A percentile compares a stretch with the other conserved stretches of the same genome.
phyloP scores from a whole-genome alignment of 1,139 yeast genomes.

The Geotrichum reessii region DNA sequence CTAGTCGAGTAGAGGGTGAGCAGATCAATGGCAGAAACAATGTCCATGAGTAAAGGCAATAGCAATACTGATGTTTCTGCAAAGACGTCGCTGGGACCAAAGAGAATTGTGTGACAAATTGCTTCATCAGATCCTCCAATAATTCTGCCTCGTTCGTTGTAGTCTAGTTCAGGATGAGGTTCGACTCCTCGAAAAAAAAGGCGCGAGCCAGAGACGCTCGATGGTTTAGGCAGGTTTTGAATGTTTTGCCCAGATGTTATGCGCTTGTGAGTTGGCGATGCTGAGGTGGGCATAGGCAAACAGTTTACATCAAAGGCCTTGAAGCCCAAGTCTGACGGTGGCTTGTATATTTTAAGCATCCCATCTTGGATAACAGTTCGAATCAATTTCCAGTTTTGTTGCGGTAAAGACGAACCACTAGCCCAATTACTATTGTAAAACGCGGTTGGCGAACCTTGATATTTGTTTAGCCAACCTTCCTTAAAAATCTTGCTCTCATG shows the following conservation, averaged over 20 bases:
- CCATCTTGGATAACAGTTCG: constrained; percentile 32
- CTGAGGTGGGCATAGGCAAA: constrained; percentile 7
- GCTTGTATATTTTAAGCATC: constrained; percentile 28
- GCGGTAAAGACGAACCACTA: neutral
- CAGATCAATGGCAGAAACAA: constrained; percentile 47
- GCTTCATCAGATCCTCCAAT: constrained; percentile 58
- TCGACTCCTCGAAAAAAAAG: constrained; percentile 25
- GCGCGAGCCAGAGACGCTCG: constrained; percentile 1
- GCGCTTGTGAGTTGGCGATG: neutral
- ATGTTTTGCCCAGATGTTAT: neutral
- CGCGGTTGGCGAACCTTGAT: neutral
- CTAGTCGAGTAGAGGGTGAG: constrained; percentile 42
- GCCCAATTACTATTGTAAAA: neutral
- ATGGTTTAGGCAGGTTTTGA: neutral
- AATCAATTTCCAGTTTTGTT: constrained; percentile 30
- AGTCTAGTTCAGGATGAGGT: constrained; percentile 65
- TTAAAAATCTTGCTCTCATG: constrained; percentile 2
- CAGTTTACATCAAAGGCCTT: constrained; percentile 26
- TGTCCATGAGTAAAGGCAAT: constrained; percentile 62
- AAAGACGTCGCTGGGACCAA: constrained; percentile 41
- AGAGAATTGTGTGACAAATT: constrained; percentile 65
- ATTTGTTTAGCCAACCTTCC: constrained; percentile 19
- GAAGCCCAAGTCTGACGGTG: constrained; percentile 31
- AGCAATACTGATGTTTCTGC: constrained; percentile 48
- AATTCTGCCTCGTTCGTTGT: constrained; percentile 41